Evolutionary conservation across 2,329 filamentous ascomycete genomes (phyloP), one percentile per base, ranked within the genome.

Genomic region (Exophiala sideris): DNA sequence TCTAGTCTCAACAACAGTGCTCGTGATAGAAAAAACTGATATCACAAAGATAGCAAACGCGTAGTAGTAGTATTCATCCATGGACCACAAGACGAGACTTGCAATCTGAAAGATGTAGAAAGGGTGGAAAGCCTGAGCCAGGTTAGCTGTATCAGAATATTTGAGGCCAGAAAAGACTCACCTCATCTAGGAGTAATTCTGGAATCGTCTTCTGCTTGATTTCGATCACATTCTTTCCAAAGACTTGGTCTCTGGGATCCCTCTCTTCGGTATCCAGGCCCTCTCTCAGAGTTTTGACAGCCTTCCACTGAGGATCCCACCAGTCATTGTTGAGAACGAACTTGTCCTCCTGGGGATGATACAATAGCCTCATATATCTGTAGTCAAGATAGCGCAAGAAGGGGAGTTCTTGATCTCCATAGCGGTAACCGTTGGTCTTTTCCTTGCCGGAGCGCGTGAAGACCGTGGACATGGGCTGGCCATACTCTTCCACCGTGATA

Each of bases 71-170:
- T 99, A 99, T 65, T 95, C 81, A 67, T 99, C 94, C 62, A 96
- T 68, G 8, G 92, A 96, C 94, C 94, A 99, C 3, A 99, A 82
- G 38, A 95, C 73, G 61, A 99, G 77, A 76, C 94, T 97, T 45
- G 91, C 92, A 65, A 97, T 86, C 72, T 99, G 94, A 68, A 99
- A 99, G 52, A 99, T 87, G 69, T 99, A 99, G 70, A 99, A 99
- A 0, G 94, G 95, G 68, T 99, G 94, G 65, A 99, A 91, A 16
- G 89, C 91, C 82, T 89, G 14, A 32, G 9, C 35, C 45, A 48
- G 67, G 52, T 41, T 29, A 16, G 45, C 21, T 24, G 48, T 42
- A 51, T 33, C 21, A 35, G 14, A 24, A 52, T 18, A 1, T 16
- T 16, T 2, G 24, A 12, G 12, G 5, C 2, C 10, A 16, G 33